phyloP scores from a whole-genome alignment of 352 stramenopile genomes.

The Globisporangium canariense region DNA sequence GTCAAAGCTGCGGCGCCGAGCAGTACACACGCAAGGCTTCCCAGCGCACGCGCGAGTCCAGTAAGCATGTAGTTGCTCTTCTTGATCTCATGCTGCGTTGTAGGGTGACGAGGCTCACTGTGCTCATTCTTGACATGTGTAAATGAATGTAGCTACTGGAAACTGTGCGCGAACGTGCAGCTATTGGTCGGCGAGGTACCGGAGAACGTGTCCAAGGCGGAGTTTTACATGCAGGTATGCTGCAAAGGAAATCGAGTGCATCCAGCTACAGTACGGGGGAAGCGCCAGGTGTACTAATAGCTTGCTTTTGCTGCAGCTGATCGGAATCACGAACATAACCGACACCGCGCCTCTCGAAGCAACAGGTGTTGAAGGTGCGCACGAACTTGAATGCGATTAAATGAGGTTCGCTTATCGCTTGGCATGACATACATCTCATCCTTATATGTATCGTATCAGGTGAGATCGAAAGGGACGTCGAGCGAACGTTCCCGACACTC shows the following conservation, averaged over 20 bases:
- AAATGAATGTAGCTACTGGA: slow-evolving; percentile 33
- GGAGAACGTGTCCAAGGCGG: slow-evolving; percentile 2
- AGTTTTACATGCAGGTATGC: slow-evolving; percentile 29
- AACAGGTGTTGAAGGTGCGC: slow-evolving; percentile 64
- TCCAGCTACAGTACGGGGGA: neutral
- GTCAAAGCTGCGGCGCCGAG: slow-evolving; percentile 28
- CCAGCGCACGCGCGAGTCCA: slow-evolving; percentile 21
- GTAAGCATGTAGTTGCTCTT: slow-evolving; percentile 18
- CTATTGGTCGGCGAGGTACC: slow-evolving; percentile 24
- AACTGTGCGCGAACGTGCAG: slow-evolving; percentile 26
- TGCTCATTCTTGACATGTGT: too few relatives aligned
- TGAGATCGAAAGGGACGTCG: slow-evolving; percentile 73
- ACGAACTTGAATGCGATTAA: neutral
- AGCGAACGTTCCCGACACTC: slow-evolving; percentile 63
- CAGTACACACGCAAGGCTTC: slow-evolving; percentile 26
- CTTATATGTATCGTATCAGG: slow-evolving; percentile 19
- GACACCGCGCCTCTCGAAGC: slow-evolving; percentile 35
- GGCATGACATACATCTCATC: neutral
- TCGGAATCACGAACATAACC: slow-evolving; percentile 32
- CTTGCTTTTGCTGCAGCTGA: slow-evolving; percentile 25
- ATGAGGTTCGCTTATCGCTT: neutral
- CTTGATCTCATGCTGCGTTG: neutral
- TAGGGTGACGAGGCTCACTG: neutral
- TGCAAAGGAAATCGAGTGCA: neutral
- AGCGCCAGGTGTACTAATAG: neutral